Evolutionary conservation across 192 early-diverging fungal genomes (phyloP), one percentile per base, ranked within the genome.

Genomic region (Coemansia javaensis): DNA sequence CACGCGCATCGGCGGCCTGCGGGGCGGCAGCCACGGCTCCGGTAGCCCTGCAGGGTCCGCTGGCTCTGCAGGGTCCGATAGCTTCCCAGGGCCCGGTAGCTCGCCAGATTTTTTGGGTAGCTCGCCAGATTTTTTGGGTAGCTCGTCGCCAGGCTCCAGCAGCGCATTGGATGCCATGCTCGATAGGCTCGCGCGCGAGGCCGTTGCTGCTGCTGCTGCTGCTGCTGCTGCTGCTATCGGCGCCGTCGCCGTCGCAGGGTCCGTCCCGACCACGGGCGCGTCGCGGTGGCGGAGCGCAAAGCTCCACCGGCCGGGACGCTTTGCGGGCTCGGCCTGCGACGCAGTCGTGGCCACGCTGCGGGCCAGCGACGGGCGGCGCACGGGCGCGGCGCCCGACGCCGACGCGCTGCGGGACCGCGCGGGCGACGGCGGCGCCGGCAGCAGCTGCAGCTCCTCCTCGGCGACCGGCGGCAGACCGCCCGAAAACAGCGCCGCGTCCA

Each of bases 401-500:
- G 32, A 13, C 27, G 25, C 37, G 9, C n/a, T 14, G 8, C 23
- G 38, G 11, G 20, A n/a, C 7, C 14, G 40, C n/a, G 25, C 18
- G 8, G 25, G 23, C 45, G 20, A 35, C 23, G 27, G 11, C 20
- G 4, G 44, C n/a, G 1, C n/a, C 5, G 34, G 33, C 11, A 12
- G 2, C 18, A n/a, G 33, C 33, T 5, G 33, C 33, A 34, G 33
- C 23, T 36, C 35, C 35, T 43, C 44, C 28, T 45, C 53, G 10
- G 28, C 18, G 2, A 47, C 6, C 47, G 11, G 32, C 9, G 16
- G 10, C 53, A 49, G 40, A 40, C 5, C 10, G 44, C 5, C 16
- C 8, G 22, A 41, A 53, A 75, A 75, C 27, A 75, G 44, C 41
- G 44, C 32, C 0, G 50, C 55, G 3, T 52, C 36, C 18, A 66